These are phyloP conservation scores for Apocynum venetum DNA, from an alignment of 257 asterid genomes.

Conservation along the genomic window DNA sequence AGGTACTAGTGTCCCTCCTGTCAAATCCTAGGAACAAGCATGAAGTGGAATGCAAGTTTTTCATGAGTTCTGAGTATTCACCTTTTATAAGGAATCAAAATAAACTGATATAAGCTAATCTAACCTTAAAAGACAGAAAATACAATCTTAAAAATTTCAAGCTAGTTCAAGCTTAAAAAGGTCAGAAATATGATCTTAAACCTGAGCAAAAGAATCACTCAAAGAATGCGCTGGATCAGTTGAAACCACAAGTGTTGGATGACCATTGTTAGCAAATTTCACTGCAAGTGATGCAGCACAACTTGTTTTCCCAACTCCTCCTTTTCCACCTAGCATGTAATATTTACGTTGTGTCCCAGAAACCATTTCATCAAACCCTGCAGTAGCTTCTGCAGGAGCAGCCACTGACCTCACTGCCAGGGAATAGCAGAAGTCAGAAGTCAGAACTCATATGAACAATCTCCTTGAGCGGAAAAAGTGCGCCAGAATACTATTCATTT, in stretches of 20 bases:
- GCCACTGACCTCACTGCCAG: constrained; percentile 76
- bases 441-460: not conserved
- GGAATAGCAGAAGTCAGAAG: constrained; percentile 17
- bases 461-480: too few species aligned
- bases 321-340: constrained; percentile 98
- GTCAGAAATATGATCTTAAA: constrained; percentile 20
- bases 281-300: constrained; percentile 99
- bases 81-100: not conserved
- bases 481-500: not conserved
- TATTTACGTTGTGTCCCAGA: constrained; percentile 89
- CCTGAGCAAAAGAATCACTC: constrained; percentile 99
- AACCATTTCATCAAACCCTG: constrained; percentile 86
- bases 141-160: not conserved
- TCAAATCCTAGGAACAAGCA: constrained; percentile 61
- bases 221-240: constrained; percentile 99
- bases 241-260: constrained; percentile 96
- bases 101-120: constrained; percentile 2
- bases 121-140: not conserved
- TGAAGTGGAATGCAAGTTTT: constrained; percentile 18
- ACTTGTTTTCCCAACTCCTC: constrained; percentile 98
- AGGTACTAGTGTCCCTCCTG: constrained; percentile 79
- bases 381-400: constrained; percentile 62
- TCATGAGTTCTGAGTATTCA: not conserved
- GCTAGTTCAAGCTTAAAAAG: not conserved
- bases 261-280: constrained; percentile 94